phyloP scores from a whole-genome alignment of 805 yeast genomes.

The Teunomyces panamensis region DNA sequence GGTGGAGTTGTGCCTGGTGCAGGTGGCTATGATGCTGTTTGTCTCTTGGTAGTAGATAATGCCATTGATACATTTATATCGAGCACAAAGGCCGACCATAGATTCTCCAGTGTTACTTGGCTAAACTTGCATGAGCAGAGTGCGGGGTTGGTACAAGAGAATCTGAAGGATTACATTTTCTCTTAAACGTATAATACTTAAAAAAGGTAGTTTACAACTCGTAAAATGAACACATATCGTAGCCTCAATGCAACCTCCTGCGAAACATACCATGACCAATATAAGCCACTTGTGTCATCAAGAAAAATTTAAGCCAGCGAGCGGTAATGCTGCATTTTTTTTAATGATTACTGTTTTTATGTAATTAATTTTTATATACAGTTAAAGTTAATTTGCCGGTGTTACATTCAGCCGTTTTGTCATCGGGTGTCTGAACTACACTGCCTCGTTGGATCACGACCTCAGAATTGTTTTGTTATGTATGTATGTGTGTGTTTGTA shows the following conservation, averaged over 20 bases:
- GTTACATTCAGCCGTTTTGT: background rate
- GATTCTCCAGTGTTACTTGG: slow-evolving; percentile 59
- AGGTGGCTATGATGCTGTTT: slow-evolving; percentile 94
- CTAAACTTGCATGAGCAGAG: slow-evolving; percentile 62
- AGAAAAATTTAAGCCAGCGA: no score
- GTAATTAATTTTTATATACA: background rate
- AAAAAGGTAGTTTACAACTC: background rate
- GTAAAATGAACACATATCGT: background rate
- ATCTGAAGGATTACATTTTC: slow-evolving; percentile 14
- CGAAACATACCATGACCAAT: no score
- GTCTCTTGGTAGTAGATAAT: slow-evolving; percentile 58
- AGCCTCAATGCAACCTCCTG: no score
- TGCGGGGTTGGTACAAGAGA: slow-evolving; percentile 53
- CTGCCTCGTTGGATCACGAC: background rate
- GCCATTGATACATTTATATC: slow-evolving; percentile 30
- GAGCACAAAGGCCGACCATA: slow-evolving; percentile 16
- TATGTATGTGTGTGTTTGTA: no score
- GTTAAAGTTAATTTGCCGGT: background rate
- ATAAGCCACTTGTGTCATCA: no score
- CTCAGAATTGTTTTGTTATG: background rate
- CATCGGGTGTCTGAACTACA: background rate
- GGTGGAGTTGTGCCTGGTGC: slow-evolving; percentile 99
- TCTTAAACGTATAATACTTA: background rate
- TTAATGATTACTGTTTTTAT: background rate
- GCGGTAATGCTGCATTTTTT: background rate